Conservation (phyloP, 305 asterid species). For the Fraxinus floribunda region DNA sequence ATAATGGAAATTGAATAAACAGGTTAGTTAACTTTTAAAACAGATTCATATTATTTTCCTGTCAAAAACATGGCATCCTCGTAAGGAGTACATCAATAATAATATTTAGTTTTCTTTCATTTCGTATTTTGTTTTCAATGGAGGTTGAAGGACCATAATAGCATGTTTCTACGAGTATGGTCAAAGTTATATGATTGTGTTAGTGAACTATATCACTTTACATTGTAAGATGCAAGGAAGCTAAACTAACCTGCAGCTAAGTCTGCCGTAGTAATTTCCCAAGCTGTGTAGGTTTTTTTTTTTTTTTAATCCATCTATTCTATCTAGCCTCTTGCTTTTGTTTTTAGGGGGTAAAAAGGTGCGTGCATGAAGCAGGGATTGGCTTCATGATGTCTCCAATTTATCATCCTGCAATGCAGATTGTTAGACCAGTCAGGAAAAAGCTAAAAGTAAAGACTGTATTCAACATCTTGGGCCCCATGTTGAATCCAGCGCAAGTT, state of each 20-base stretch:
- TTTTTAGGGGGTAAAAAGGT: constrained; percentile 63
- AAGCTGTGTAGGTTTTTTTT: neutral
- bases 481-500: constrained; percentile 93
- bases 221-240: neutral
- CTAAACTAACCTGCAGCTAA: neutral
- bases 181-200: neutral
- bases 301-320: neutral
- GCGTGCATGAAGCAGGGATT: constrained; percentile 76
- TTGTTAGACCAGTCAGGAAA: constrained; percentile 77
- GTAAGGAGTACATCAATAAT: neutral
- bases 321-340: constrained; percentile 3
- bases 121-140: neutral
- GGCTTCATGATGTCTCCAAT: constrained; percentile 93
- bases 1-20: neutral
- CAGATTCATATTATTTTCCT: neutral
- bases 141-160: neutral
- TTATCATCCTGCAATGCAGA: constrained; percentile 92
- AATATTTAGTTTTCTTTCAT: neutral
- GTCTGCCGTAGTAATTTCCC: neutral
- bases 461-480: constrained; percentile 87
- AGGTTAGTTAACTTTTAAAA: neutral
- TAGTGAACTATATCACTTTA: neutral
- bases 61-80: neutral
- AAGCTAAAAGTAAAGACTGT: constrained; percentile 85
- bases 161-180: neutral